These are phyloP conservation scores for Anthracocystis panici-leucophaei DNA, from an alignment of 1,284 basidiomycete species.

Conservation along the genomic window DNA sequence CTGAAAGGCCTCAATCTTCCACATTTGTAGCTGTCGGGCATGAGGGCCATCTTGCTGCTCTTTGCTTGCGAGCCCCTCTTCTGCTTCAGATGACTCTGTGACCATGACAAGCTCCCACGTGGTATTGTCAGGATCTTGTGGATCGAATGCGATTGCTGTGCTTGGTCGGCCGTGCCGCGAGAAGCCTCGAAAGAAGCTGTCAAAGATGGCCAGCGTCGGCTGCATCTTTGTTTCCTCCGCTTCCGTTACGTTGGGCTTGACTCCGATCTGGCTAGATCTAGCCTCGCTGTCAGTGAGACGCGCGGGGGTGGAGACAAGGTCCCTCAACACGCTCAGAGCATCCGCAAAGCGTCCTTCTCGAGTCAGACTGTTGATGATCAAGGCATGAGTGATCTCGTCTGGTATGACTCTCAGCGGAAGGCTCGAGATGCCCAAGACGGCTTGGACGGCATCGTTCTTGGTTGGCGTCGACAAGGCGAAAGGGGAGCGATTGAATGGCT, in stretches of 20 bases:
- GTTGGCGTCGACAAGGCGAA: background rate
- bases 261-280: background rate
- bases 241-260: background rate
- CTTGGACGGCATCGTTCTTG: conserved; percentile 7
- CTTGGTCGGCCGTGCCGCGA: conserved; percentile 27
- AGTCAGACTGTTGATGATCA: conserved; percentile 37
- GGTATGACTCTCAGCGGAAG: conserved; percentile 27
- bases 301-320: conserved; percentile 39
- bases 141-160: conserved; percentile 7
- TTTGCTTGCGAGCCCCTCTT: background rate
- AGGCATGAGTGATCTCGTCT: conserved; percentile 32
- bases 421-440: conserved; percentile 12
- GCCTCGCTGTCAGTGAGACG: background rate
- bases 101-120: conserved; percentile 22
- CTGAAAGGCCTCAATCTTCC: conserved; percentile 40
- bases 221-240: conserved; percentile 22
- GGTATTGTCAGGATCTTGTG: conserved; percentile 15
- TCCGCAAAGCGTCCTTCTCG: conserved; percentile 40
- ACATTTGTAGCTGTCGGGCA: conserved; percentile 22
- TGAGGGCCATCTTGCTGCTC: background rate
- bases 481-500: too few relatives aligned
- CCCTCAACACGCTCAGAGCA: conserved; percentile 40
- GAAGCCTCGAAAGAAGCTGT: conserved; percentile 46
- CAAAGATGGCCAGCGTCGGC: conserved; percentile 33
- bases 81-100: background rate